Evolutionary conservation across 164 flowering plant genomes (phyloP), one percentile per base, ranked within the genome.

Genomic region (Macadamia tetraphylla): DNA sequence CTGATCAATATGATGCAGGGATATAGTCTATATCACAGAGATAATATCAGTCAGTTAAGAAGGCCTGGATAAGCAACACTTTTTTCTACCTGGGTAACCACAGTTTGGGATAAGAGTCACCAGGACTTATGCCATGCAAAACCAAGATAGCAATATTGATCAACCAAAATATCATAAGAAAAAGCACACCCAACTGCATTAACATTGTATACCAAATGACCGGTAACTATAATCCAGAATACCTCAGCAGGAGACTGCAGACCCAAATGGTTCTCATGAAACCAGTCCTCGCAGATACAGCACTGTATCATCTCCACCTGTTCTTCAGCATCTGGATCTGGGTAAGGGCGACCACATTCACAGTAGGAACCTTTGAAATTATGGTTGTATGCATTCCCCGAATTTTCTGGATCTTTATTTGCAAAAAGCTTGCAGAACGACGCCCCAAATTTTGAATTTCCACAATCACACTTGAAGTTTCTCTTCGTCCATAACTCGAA

Each of bases 281-380:
- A 87, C 99, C 97, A 95, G 74, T 95, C 99, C 81, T 95, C 98
- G 73, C 98, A 92, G 62, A 92, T 72, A 72, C 96, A 88, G 70
- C 99, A 95, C 61, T 95, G 99, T 53, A 95, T 88, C 97, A 91
- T 92, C 83, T 95, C 99, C 64, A 80, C 93, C 76, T 90, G 96
- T 55, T 89, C 97, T 76, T 91, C 92, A 72, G 76, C 85, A 73
- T 89, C 84, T 51, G 96, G 98, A 81, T 95, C 99, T 65, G 98
- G 99, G 78, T 92, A 95, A 15, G 96, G 93, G 53, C 83, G 89
- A 56, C 72, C 79, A 76, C 98, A 95, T 0, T 87, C 87, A 84
- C 99, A 95, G 71, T 92, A 95, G 32, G 71, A 68, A 74, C 99
- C 99, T 85, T 85, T 95, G 72, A 92, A 95, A 65, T 92, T 95